Evolutionary conservation across 78 protist genomes (phyloP).

Genomic region (Bigelowiella natans): DNA sequence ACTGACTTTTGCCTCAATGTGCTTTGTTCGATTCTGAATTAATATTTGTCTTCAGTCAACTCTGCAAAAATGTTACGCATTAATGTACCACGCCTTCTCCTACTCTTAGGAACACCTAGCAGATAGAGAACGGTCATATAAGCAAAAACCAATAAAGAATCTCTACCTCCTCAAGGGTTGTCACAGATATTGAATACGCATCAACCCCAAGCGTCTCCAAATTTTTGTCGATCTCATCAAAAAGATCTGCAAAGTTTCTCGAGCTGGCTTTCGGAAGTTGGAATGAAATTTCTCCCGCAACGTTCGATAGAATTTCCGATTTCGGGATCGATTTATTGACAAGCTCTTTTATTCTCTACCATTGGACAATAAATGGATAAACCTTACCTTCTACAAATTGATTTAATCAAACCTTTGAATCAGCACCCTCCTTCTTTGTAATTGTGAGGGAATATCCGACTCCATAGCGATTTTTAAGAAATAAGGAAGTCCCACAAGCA

Average conservation of each 20-base stretch:
- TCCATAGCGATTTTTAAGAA: not conserved
- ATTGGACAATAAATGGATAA: too few species aligned
- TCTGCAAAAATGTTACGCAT: too few species aligned
- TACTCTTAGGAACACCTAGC: not conserved
- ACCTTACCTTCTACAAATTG: too few species aligned
- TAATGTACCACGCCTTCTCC: too few species aligned
- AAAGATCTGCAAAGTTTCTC: not conserved
- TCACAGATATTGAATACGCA: not conserved
- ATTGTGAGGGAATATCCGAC: not conserved
- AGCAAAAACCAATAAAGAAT: not conserved
- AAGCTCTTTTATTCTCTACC: too few species aligned
- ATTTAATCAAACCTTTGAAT: not conserved
- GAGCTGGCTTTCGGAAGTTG: not conserved
- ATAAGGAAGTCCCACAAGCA: not conserved
- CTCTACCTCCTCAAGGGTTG: not conserved
- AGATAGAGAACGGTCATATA: not conserved
- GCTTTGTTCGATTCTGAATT: too few species aligned
- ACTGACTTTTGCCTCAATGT: too few species aligned
- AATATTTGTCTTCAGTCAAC: too few species aligned
- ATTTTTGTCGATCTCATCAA: not conserved
- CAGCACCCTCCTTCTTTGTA: not conserved
- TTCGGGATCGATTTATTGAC: too few species aligned
- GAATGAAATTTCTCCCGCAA: not conserved
- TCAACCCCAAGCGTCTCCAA: not conserved
- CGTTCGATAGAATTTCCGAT: not conserved